A percentile compares a stretch with the other conserved stretches of the same genome.
Conservation (phyloP, 1,139 yeast species). For the Candida tropicalis region DNA sequence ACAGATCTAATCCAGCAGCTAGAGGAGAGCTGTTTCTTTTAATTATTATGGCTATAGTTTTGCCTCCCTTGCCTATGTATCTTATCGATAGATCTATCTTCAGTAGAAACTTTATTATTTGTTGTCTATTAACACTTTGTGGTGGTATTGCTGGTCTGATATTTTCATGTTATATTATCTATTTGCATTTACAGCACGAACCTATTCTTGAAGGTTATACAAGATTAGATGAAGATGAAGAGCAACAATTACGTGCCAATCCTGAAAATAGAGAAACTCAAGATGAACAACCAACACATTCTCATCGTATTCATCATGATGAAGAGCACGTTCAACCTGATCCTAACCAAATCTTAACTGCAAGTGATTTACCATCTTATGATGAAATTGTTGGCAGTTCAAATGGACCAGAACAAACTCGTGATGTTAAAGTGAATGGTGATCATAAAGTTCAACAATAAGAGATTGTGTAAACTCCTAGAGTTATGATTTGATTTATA, state of each 20-base stretch:
- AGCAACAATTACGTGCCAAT: slow-evolving; percentile 13
- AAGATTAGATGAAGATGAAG: slow-evolving; percentile 15
- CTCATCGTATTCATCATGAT: slow-evolving; percentile 9
- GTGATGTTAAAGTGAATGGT: slow-evolving; percentile 11
- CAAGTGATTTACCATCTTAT: slow-evolving; percentile 28
- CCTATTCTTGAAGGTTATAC: slow-evolving; percentile 14
- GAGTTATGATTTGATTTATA: too few species aligned
- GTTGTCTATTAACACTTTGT: slow-evolving; percentile 37
- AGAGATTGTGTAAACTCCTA: slow-evolving; percentile 8
- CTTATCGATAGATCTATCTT: slow-evolving; percentile 30
- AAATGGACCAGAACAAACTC: slow-evolving; percentile 5
- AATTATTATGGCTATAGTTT: slow-evolving; percentile 32
- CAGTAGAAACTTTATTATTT: slow-evolving; percentile 39
- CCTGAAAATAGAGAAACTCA: neutral
- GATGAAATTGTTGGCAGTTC: slow-evolving; percentile 25
- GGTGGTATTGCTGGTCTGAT: slow-evolving; percentile 44
- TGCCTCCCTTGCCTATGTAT: slow-evolving; percentile 46
- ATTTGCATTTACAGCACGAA: slow-evolving; percentile 24
- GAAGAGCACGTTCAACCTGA: slow-evolving; percentile 12
- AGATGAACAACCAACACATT: slow-evolving; percentile 3
- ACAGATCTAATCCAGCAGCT: slow-evolving; percentile 6
- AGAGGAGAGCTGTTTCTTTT: slow-evolving; percentile 27
- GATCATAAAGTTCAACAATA: slow-evolving; percentile 33
- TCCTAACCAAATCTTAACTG: slow-evolving; percentile 11
- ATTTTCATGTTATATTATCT: slow-evolving; percentile 37